Percentiles rank a stretch among this genome's conserved stretches.
These are phyloP conservation scores for Glebionis coronaria DNA, from an alignment of 129 eudicot genomes.

Conservation along the genomic window DNA sequence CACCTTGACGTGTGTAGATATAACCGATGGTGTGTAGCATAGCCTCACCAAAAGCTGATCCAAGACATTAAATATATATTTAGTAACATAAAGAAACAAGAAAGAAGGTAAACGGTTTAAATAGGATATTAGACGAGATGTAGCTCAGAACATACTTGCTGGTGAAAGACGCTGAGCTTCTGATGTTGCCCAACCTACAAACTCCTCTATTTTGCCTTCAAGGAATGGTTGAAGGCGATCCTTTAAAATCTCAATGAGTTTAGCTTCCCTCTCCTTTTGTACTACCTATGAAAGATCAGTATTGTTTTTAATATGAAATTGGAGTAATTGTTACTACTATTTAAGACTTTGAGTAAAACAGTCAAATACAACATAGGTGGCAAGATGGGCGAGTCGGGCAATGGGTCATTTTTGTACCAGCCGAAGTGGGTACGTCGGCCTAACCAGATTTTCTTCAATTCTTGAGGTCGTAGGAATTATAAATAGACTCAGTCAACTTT, in stretches of 20 bases:
- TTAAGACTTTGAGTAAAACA: not conserved
- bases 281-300: slow-evolving; percentile 31
- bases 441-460: too few relatives aligned
- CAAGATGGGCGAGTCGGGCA: too few relatives aligned
- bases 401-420: too few relatives aligned
- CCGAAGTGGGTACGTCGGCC: too few relatives aligned
- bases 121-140: not conserved
- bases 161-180: slow-evolving; percentile 75
- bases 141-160: slow-evolving; percentile 51
- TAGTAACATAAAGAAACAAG: not conserved
- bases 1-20: slow-evolving; percentile 82
- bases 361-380: too few relatives aligned
- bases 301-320: too few relatives aligned
- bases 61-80: not conserved
- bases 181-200: slow-evolving; percentile 66
- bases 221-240: slow-evolving; percentile 66
- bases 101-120: not conserved
- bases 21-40: slow-evolving; percentile 90
- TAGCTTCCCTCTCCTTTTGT: slow-evolving; percentile 73
- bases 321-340: not conserved
- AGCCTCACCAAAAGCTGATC: slow-evolving; percentile 85
- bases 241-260: slow-evolving; percentile 55
- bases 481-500: too few relatives aligned
- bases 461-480: too few relatives aligned
- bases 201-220: slow-evolving; percentile 56